phyloP scores from a whole-genome alignment of 306 rosid genomes.

The Fagus crenata region DNA sequence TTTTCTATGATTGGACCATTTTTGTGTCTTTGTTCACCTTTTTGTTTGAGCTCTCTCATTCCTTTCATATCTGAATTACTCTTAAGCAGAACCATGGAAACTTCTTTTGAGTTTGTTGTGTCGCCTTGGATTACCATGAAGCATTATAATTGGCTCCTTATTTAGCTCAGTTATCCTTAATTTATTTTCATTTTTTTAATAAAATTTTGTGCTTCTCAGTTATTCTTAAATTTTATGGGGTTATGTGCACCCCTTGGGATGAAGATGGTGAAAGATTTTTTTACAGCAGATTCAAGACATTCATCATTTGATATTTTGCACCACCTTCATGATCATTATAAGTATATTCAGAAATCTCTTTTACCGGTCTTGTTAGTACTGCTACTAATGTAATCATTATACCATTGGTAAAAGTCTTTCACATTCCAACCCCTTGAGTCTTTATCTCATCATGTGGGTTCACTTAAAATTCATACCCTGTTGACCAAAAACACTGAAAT shows the following conservation, averaged over 20 bases:
- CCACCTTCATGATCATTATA: conserved; percentile 47
- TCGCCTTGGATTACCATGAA: conserved; percentile 50
- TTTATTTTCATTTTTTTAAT: conserved; percentile 10
- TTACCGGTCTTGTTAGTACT: conserved; percentile 48
- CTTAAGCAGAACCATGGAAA: conserved; percentile 31
- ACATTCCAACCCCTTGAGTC: conserved; percentile 48
- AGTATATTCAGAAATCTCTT: conserved; percentile 31
- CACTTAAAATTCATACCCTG: conserved; percentile 56
- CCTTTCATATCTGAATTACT: conserved; percentile 52
- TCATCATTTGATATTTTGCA: conserved; percentile 40
- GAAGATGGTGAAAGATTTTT: conserved; percentile 46
- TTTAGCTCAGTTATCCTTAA: conserved; percentile 37
- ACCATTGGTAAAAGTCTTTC: conserved; percentile 50
- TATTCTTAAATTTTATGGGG: conserved; percentile 43
- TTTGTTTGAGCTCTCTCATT: conserved; percentile 48
- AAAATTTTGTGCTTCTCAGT: conserved; percentile 36
- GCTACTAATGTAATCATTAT: conserved; percentile 46
- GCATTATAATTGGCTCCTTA: conserved; percentile 33
- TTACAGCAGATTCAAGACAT: conserved; percentile 40
- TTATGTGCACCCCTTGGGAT: conserved; percentile 42
- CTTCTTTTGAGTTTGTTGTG: conserved; percentile 36
- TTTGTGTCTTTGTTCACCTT: conserved; percentile 54
- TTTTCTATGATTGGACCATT: conserved; percentile 54
- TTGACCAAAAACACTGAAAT: conserved; percentile 37
- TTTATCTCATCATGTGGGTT: conserved; percentile 52